Conservation (phyloP, 2,329 filamentous ascomycete species). For the Cladophialophora immunda region DNA sequence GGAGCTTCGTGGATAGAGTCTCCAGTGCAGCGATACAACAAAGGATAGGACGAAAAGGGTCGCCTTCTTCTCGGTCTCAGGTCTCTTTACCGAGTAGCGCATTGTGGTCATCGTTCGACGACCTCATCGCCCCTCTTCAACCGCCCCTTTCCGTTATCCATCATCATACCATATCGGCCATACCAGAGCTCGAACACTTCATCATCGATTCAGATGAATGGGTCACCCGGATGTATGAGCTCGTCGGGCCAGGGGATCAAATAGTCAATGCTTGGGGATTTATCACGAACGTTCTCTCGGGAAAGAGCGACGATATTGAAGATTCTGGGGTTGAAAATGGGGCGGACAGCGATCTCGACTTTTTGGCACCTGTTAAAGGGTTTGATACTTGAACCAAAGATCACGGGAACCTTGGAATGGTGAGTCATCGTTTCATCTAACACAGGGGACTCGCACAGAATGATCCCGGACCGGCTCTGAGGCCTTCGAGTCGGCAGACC, state of each 20-base stretch:
- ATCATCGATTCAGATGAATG: constrained; percentile 30
- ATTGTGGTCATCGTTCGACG: constrained; percentile 5
- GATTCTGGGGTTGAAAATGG: neutral
- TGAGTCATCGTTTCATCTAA: neutral
- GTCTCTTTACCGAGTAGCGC: neutral
- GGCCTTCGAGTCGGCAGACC: neutral
- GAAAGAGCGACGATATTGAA: constrained; percentile 23
- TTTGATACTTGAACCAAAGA: constrained; percentile 8
- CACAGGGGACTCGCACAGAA: neutral
- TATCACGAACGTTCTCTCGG: constrained; percentile 32
- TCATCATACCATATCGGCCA: constrained; percentile 19
- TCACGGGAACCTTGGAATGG: neutral
- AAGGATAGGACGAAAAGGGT: constrained; percentile 2
- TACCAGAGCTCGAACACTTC: constrained; percentile 27
- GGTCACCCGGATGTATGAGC: constrained; percentile 29
- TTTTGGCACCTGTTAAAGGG: constrained; percentile 23
- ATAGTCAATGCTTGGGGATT: constrained; percentile 31
- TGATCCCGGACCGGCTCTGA: neutral
- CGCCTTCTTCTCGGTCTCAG: constrained; percentile 1
- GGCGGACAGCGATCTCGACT: constrained; percentile 22
- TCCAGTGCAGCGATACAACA: constrained; percentile 15
- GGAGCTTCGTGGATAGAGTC: constrained; percentile 33
- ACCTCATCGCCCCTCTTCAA: constrained; percentile 17
- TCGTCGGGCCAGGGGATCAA: constrained; percentile 22
- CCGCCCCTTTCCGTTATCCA: constrained; percentile 24